phyloP scores from a whole-genome alignment of 139 green algal species.

The Mesostigma viride region DNA sequence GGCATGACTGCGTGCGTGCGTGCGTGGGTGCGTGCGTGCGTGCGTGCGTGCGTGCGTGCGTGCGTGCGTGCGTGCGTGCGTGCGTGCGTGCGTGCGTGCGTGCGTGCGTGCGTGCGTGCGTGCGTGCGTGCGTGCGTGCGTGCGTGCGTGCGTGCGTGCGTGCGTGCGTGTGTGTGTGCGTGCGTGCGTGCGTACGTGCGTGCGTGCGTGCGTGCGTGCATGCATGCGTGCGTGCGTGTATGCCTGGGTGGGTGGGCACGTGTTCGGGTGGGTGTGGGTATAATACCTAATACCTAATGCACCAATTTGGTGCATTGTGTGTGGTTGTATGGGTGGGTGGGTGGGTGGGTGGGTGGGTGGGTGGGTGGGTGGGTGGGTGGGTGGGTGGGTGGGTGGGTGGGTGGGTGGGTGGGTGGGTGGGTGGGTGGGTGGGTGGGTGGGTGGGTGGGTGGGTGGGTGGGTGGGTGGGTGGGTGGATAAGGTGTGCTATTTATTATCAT shows the following conservation, averaged over 20 bases:
- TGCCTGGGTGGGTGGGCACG: no score
- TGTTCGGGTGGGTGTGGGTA: no score
- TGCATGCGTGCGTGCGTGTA: slow-evolving; percentile 1
- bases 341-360: neutral
- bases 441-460: neutral
- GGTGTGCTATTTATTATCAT: no score
- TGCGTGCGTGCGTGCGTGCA: neutral
- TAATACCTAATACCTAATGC: no score
- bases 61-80: neutral
- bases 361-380: neutral
- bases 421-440: neutral
- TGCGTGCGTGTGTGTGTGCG: slow-evolving; percentile 4
- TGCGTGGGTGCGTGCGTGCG: neutral
- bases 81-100: slow-evolving; percentile 1
- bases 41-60: neutral
- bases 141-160: slow-evolving; percentile 1
- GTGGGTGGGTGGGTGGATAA: neutral
- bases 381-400: slow-evolving; percentile 1
- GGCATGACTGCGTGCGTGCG: no score
- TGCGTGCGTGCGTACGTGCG: neutral
- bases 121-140: slow-evolving; percentile 1
- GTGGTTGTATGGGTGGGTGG: no score
- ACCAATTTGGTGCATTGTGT: no score
- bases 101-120: slow-evolving; percentile 2
- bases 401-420: neutral